Percentiles rank a stretch among this genome's conserved stretches.
These are phyloP conservation scores for Metschnikowia baotianmanensis DNA, from an alignment of 805 yeast species.

Conservation along the genomic window DNA sequence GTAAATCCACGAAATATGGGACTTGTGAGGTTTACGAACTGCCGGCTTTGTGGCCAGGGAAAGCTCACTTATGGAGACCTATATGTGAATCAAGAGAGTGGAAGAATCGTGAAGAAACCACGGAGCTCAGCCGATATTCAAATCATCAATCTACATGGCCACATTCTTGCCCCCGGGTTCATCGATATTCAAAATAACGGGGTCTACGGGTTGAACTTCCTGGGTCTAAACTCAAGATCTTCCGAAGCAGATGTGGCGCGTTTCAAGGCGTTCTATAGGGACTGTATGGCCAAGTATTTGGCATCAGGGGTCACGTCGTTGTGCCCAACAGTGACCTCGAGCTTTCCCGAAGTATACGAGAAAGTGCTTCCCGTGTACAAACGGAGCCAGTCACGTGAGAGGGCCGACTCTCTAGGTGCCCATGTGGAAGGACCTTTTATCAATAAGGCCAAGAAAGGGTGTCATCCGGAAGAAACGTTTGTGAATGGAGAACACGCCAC, in stretches of 20 bases:
- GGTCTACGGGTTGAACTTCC: conserved; percentile 53
- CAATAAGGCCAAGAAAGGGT: conserved; percentile 46
- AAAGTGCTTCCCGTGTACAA: conserved; percentile 46
- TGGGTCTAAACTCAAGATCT: conserved; percentile 32
- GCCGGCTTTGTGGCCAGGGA: conserved; percentile 44
- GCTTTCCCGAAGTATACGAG: conserved; percentile 47
- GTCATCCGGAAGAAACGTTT: conserved; percentile 49
- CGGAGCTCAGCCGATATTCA: conserved; percentile 12
- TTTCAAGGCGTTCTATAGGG: conserved; percentile 37
- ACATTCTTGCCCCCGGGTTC: conserved; percentile 52
- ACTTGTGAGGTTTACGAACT: conserved; percentile 38
- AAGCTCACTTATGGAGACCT: conserved; percentile 35
- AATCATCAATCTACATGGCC: conserved; percentile 46
- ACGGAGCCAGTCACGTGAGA: conserved; percentile 28
- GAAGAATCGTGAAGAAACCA: conserved; percentile 38
- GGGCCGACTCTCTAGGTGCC: conserved; percentile 52
- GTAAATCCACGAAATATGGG: too few species aligned
- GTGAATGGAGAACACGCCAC: conserved; percentile 30
- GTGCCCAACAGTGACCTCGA: conserved; percentile 58
- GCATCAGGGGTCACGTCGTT: conserved; percentile 53
- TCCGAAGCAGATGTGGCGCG: conserved; percentile 29
- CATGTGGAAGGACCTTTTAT: conserved; percentile 62
- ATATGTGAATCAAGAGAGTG: conserved; percentile 41
- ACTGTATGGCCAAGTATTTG: conserved; percentile 46
- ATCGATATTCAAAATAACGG: conserved; percentile 60